Conservation (phyloP, 2,329 filamentous ascomycete species). For the Cryphonectria carpinicola region DNA sequence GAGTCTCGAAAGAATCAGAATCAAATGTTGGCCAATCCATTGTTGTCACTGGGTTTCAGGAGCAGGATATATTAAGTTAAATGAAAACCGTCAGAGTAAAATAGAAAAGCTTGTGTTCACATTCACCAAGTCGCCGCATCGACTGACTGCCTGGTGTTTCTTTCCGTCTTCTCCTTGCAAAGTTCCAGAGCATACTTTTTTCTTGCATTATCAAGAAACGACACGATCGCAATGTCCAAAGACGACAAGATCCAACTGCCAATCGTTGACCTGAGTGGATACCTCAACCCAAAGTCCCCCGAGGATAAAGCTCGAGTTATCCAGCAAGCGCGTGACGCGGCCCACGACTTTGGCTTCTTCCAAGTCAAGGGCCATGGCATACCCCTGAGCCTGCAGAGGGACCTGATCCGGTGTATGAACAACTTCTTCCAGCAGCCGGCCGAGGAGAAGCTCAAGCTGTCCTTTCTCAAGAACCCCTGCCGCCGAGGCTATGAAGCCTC, state of each 20-base stretch:
- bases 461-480: conserved; percentile 32
- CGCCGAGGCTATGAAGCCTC: conserved; percentile 36
- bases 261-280: conserved; percentile 30
- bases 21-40: background rate
- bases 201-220: background rate
- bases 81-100: background rate
- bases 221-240: background rate
- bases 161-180: background rate
- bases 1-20: background rate
- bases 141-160: background rate
- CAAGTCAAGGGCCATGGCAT: conserved; percentile 33
- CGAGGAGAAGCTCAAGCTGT: conserved; percentile 33
- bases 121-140: background rate
- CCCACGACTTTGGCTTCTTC: conserved; percentile 32
- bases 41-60: background rate
- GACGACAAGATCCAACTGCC: conserved; percentile 16
- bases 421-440: conserved; percentile 29
- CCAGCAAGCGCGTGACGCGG: conserved; percentile 29
- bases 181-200: background rate
- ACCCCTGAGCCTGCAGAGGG: conserved; percentile 26
- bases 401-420: conserved; percentile 19
- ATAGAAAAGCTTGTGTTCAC: background rate
- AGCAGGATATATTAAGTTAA: background rate
- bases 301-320: conserved; percentile 29
- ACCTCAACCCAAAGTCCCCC: conserved; percentile 26